Conservation (phyloP, 1,284 basidiomycete species). For the Cryptococcus sp. region DNA sequence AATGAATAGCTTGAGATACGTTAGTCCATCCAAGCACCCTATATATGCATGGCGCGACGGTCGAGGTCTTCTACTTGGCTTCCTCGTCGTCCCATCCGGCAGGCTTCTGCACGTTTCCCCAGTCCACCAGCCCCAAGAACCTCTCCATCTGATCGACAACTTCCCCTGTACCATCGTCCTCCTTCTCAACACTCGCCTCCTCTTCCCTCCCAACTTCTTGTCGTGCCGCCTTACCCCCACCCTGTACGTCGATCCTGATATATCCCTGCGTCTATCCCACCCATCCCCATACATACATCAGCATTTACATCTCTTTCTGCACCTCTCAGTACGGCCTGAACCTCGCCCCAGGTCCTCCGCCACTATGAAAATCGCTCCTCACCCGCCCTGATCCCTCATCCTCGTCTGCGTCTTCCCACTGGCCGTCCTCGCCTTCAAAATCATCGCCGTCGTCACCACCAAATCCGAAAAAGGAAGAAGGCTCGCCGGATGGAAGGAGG, state of each 20-base stretch:
- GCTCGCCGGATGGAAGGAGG: conserved; percentile 56
- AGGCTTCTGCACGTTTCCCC: conserved; percentile 30
- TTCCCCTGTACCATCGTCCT: conserved; percentile 4
- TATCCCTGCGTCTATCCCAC: not conserved
- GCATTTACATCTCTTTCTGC: not conserved
- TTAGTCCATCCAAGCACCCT: not conserved
- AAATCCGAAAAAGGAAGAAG: conserved; percentile 44
- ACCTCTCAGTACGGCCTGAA: conserved; percentile 74
- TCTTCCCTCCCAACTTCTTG: not conserved
- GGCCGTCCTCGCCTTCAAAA: conserved; percentile 21
- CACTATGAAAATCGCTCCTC: conserved; percentile 80
- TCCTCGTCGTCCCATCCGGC: conserved; percentile 23
- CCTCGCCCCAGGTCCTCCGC: conserved; percentile 58
- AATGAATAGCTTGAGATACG: too few relatives aligned
- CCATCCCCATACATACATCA: not conserved
- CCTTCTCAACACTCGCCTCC: not conserved
- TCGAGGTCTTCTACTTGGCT: not conserved
- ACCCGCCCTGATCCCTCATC: conserved; percentile 80
- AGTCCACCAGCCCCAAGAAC: conserved; percentile 31
- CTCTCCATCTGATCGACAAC: conserved; percentile 27
- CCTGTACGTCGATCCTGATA: not conserved
- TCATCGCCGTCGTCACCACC: conserved; percentile 54
- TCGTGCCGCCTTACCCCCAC: not conserved
- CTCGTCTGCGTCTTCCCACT: conserved; percentile 22
- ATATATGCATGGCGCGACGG: not conserved